Evolutionary conservation across 2,329 filamentous ascomycete genomes (phyloP), one percentile per base, ranked within the genome.

Genomic region (Zymoseptoria crescenta): DNA sequence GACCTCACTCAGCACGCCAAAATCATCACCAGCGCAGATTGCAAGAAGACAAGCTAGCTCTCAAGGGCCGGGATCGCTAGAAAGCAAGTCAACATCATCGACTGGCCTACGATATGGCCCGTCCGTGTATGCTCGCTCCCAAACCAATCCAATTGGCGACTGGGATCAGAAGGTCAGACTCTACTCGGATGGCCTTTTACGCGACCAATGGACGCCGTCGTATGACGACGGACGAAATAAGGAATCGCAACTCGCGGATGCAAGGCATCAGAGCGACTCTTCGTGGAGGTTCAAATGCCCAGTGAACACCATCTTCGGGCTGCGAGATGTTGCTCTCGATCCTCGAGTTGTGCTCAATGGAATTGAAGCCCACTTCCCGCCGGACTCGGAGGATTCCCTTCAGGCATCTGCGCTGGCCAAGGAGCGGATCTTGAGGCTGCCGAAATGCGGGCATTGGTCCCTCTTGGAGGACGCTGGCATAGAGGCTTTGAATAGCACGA

Each of bases 261-360:
- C 35, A 45, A 45, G 35, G 35, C 35, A 16, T 45, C 8, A n/a
- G 7, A 58, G 59, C 3, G 48, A 53, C 8, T 29, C 30, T 13
- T 30, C 50, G 21, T 24, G 61, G 21, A 54, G 74, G 2, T 69
- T 85, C 21, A 79, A 78, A 59, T 80, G 79, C 9, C 77, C 77
- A 19, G 74, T 79, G 13, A 83, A 81, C 5, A 67, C 84, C 19
- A 62, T 85, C 49, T 82, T 81, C 73, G 83, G 82, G 1, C 70
- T 78, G 63, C 66, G 74, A 21, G 83, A 85, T 65, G 66, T 73
- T 9, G 82, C 81, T 5, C 75, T 84, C 45, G 77, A 81, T 54
- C 70, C 69, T 49, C 69, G 73, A 10, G 69, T 85, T 28, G 77
- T 74, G 27, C 68, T 84, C 27, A 79, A 82, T 56, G 81, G 81